Percentiles rank a stretch among this genome's conserved stretches.
These are phyloP conservation scores for Cystoisospora suis DNA, from an alignment of 169 alveolate genomes.

Conservation along the genomic window DNA sequence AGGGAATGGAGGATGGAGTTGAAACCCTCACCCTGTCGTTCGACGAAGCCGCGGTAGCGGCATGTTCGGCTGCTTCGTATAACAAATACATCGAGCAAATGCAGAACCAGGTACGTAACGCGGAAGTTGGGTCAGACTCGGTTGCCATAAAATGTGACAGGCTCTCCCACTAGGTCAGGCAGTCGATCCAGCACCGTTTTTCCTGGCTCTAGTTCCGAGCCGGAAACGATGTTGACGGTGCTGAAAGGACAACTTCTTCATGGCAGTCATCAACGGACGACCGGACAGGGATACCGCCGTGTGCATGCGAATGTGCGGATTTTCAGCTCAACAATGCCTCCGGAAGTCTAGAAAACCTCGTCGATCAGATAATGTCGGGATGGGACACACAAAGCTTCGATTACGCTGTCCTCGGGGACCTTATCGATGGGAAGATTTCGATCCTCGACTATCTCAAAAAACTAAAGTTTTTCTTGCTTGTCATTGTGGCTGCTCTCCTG, in stretches of 20 bases:
- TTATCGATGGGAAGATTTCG: neutral
- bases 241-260: too few species aligned
- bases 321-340: neutral
- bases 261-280: too few species aligned
- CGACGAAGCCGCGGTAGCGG: constrained; percentile 15
- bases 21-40: neutral
- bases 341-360: neutral
- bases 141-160: too few species aligned
- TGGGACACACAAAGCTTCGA: neutral
- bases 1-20: neutral
- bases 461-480: neutral
- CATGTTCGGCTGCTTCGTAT: constrained; percentile 1
- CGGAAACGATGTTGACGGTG: too few species aligned
- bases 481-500: neutral
- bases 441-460: neutral
- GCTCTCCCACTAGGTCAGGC: too few species aligned
- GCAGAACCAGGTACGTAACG: neutral
- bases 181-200: too few species aligned
- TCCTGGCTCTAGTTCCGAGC: too few species aligned
- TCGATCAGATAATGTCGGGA: neutral
- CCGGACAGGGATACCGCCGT: too few species aligned
- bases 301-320: too few species aligned
- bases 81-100: neutral
- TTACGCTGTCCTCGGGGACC: neutral
- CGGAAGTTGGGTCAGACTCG: too few species aligned